A percentile compares a stretch with the other conserved stretches of the same genome.
phyloP scores from a whole-genome alignment of 176 grass and related monocot genomes.

The Dactylis glomerata region DNA sequence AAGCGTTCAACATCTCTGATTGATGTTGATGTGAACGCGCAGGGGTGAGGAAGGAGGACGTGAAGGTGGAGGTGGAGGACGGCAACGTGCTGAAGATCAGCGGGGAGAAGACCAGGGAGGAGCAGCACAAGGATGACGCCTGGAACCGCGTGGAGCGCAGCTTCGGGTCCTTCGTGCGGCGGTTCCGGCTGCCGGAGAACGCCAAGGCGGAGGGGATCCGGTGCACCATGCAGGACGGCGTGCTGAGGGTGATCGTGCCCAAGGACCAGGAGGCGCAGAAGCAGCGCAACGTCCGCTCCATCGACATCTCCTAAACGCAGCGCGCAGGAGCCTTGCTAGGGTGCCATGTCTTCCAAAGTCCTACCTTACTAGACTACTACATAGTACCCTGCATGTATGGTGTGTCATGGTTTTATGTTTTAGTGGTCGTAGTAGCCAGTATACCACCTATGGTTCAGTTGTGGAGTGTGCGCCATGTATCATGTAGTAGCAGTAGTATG shows the following conservation, averaged over 20 bases:
- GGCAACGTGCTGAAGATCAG: conserved; percentile 49
- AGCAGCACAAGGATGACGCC: conserved; percentile 27
- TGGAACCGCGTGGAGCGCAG: conserved; percentile 46
- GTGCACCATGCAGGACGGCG: conserved; percentile 37
- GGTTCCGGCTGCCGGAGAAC: conserved; percentile 37
- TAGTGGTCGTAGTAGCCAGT: background rate
- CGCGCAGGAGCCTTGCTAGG: no score
- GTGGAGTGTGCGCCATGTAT: no score
- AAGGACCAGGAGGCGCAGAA: conserved; percentile 24
- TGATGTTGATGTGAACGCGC: fast-evolving
- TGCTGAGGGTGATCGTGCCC: conserved; percentile 42
- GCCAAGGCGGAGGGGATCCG: conserved; percentile 26
- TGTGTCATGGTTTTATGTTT: background rate
- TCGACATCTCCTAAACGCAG: conserved; percentile 33
- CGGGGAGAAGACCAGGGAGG: conserved; percentile 37
- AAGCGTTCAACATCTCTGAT: no score
- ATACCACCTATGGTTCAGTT: no score
- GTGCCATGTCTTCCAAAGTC: no score
- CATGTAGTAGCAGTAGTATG: no score
- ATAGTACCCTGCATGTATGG: background rate
- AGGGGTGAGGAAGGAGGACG: conserved; percentile 47
- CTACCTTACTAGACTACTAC: no score
- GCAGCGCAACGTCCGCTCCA: conserved; percentile 16
- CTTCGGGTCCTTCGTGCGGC: conserved; percentile 37
- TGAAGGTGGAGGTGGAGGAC: conserved; percentile 55